phyloP scores from a whole-genome alignment of 805 yeast species.

The Candida xiaguanensis region DNA sequence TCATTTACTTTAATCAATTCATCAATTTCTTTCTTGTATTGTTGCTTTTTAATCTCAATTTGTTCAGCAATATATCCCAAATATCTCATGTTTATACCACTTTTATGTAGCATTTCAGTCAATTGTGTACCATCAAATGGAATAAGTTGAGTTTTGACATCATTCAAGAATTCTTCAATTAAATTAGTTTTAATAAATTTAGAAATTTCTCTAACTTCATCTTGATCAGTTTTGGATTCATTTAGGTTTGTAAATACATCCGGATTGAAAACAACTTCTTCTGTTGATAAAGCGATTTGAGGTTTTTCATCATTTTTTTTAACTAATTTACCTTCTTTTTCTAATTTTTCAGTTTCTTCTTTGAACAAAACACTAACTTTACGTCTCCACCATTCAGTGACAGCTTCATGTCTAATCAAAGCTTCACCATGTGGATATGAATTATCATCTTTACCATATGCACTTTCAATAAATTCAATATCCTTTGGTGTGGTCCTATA shows the following conservation, averaged over 20 bases:
- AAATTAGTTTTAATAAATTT: constrained; percentile 54
- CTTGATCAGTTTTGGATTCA: constrained; percentile 49
- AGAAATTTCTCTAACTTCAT: constrained; percentile 67
- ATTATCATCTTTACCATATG: constrained; percentile 34
- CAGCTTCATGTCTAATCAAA: constrained; percentile 80
- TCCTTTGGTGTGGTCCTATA: constrained; percentile 84
- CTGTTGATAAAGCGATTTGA: constrained; percentile 49
- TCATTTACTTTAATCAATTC: constrained; percentile 24
- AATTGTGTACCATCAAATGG: constrained; percentile 85
- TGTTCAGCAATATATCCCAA: constrained; percentile 59
- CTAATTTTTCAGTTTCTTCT: constrained; percentile 46
- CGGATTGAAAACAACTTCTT: constrained; percentile 65
- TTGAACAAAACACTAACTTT: constrained; percentile 54
- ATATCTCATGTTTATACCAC: constrained; percentile 88
- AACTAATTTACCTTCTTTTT: constrained; percentile 28
- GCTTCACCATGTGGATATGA: constrained; percentile 80
- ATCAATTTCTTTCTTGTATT: constrained; percentile 15
- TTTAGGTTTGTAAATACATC: constrained; percentile 57
- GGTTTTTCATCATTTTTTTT: constrained; percentile 40
- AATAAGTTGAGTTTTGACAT: constrained; percentile 50
- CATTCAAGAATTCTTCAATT: constrained; percentile 60
- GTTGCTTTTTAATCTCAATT: constrained; percentile 18
- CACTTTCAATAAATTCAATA: constrained; percentile 64
- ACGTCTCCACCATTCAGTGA: constrained; percentile 84
- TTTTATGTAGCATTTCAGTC: constrained; percentile 61